Conservation (phyloP, 129 eudicot genomes). For the Oenanthe sinensis region DNA sequence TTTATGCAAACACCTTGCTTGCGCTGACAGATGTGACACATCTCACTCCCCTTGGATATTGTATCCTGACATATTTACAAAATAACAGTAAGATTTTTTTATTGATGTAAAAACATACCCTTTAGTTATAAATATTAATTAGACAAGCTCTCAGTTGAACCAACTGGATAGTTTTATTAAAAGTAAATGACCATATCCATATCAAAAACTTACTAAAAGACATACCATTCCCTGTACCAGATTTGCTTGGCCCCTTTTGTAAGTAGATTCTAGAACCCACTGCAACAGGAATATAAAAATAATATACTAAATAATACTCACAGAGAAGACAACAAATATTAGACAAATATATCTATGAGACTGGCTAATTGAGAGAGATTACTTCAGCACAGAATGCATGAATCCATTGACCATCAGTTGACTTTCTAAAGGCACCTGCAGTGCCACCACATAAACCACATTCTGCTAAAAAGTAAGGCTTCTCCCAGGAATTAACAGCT, state of each 20-base stretch:
- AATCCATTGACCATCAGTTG: constrained; percentile 81
- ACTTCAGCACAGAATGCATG: constrained; percentile 99
- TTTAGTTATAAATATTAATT: background rate
- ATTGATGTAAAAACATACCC: background rate
- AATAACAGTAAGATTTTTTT: background rate
- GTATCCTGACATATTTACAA: constrained; percentile 45
- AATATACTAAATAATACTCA: constrained; percentile 1
- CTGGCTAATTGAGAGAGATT: constrained; percentile 17
- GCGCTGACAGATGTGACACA: constrained; percentile 63
- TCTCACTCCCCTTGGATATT: constrained; percentile 53
- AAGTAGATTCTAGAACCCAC: constrained; percentile 92
- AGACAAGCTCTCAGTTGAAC: background rate
- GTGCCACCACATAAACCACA: constrained; percentile 85
- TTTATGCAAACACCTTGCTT: constrained; percentile 85
- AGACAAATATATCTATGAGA: background rate
- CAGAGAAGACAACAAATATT: background rate
- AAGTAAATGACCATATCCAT: background rate
- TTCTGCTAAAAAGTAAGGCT: constrained; percentile 46
- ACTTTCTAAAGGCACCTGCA: constrained; percentile 95
- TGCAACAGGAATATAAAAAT: constrained; percentile 23
- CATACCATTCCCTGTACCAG: constrained; percentile 76
- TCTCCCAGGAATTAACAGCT: constrained; percentile 35
- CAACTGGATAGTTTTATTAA: background rate
- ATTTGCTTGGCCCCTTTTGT: constrained; percentile 76
- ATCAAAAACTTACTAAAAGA: constrained; percentile 13